Percentiles rank a stretch among this genome's conserved stretches.
Conservation (phyloP, 495 filamentous ascomycete genomes). For the Penicillium lagena region DNA sequence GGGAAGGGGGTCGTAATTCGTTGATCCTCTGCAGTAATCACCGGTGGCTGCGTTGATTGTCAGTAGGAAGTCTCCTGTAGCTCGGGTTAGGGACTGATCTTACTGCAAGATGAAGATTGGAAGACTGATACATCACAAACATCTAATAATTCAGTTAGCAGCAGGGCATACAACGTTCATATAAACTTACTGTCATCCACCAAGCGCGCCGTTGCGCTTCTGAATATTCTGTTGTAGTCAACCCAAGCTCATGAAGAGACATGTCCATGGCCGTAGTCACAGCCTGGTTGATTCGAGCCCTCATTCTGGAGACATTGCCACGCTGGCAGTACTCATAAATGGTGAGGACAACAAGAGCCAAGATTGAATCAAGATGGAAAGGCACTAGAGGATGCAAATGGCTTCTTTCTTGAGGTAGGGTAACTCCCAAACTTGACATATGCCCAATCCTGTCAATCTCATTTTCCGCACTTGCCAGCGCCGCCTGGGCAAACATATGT, state of each 20-base stretch:
- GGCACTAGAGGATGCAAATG: slow-evolving; percentile 39
- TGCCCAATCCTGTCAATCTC: slow-evolving; percentile 41
- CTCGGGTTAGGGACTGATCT: background rate
- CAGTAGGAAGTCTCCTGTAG: background rate
- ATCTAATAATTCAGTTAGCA: slow-evolving; percentile 28
- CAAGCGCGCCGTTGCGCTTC: slow-evolving; percentile 11
- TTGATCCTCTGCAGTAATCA: slow-evolving; percentile 34
- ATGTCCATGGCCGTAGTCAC: slow-evolving; percentile 40
- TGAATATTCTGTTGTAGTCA: slow-evolving; percentile 26
- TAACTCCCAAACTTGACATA: slow-evolving; percentile 23
- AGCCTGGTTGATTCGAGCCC: slow-evolving; percentile 41
- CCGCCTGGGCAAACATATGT: slow-evolving; percentile 41
- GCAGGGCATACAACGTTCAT: slow-evolving; percentile 18
- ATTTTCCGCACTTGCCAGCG: slow-evolving; percentile 38
- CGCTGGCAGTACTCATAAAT: slow-evolving; percentile 50
- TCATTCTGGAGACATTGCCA: slow-evolving; percentile 47
- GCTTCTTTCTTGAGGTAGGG: slow-evolving; percentile 23
- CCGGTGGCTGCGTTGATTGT: slow-evolving; percentile 24
- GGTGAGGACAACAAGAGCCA: slow-evolving; percentile 42
- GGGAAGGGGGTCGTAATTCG: slow-evolving; percentile 44
- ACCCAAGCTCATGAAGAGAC: slow-evolving; percentile 29
- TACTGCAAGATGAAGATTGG: slow-evolving; percentile 10
- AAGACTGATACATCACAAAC: slow-evolving; percentile 11
- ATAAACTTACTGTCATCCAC: slow-evolving; percentile 24
- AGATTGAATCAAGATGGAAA: slow-evolving; percentile 36